These are phyloP conservation scores for Globisporangium cystogenes DNA, from an alignment of 352 stramenopile genomes.

Conservation along the genomic window DNA sequence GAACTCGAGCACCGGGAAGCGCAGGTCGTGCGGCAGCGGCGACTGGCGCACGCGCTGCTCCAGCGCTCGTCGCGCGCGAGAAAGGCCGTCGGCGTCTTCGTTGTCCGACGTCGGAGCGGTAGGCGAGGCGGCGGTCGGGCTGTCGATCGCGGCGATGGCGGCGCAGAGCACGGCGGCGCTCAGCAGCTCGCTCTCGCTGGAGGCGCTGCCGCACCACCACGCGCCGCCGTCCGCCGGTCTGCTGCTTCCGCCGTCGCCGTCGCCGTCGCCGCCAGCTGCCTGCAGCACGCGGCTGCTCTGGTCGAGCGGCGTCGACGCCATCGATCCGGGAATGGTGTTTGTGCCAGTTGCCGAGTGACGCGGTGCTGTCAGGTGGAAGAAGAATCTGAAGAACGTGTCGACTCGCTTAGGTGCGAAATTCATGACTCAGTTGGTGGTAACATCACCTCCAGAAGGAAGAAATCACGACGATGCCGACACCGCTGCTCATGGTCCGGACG, in stretches of 20 bases:
- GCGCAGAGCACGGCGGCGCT: slow-evolving; percentile 74
- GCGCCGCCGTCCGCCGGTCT: slow-evolving; percentile 2
- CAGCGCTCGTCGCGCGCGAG: slow-evolving; percentile 24
- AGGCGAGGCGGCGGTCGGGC: not conserved
- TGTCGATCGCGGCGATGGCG: slow-evolving; percentile 27
- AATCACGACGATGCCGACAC: too few relatives aligned
- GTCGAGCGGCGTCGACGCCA: not conserved
- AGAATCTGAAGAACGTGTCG: not conserved
- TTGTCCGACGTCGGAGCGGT: slow-evolving; percentile 6
- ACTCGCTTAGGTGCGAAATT: too few relatives aligned
- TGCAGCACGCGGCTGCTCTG: slow-evolving; percentile 4
- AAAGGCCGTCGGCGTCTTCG: slow-evolving; percentile 12
- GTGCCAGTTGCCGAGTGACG: not conserved
- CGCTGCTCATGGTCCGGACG: too few relatives aligned
- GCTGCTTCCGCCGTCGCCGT: not conserved
- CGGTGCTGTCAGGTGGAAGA: not conserved
- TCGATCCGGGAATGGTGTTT: not conserved
- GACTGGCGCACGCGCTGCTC: slow-evolving; percentile 59
- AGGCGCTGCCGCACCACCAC: slow-evolving; percentile 51
- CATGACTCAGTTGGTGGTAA: too few relatives aligned
- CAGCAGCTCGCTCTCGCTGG: slow-evolving; percentile 66
- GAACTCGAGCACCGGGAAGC: slow-evolving; percentile 48
- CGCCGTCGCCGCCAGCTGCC: too few relatives aligned
- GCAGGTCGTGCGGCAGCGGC: slow-evolving; percentile 55
- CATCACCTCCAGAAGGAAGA: too few relatives aligned